phyloP scores from a whole-genome alignment of 129 eudicot species.

The Lactuca sativa region DNA sequence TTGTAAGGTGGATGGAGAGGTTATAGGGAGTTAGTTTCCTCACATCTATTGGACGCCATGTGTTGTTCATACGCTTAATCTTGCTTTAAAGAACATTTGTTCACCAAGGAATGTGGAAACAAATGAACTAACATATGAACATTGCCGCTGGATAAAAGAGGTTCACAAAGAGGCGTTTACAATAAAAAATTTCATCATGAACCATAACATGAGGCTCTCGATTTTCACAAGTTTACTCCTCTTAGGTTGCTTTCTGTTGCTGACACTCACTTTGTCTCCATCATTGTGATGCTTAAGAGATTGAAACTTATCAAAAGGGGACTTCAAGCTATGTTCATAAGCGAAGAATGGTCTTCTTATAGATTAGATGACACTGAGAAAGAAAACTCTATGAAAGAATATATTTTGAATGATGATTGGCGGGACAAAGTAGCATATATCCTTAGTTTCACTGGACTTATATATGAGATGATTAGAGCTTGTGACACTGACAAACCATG shows the following conservation, averaged over 20 bases:
- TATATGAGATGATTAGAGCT: too few species aligned
- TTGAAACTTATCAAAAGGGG: background rate
- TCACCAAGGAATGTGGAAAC: background rate
- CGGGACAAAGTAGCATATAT: too few species aligned
- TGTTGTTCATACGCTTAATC: background rate
- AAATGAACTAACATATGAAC: background rate
- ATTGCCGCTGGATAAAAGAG: background rate
- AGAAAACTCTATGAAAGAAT: too few species aligned
- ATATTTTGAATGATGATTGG: too few species aligned
- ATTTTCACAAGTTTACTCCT: too few species aligned
- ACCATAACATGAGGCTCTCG: too few species aligned
- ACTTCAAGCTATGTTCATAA: too few species aligned
- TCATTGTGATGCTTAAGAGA: background rate
- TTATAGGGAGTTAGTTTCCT: background rate
- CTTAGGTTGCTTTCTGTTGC: background rate
- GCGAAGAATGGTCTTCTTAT: background rate
- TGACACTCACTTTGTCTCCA: background rate
- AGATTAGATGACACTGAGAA: background rate
- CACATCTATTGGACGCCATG: background rate
- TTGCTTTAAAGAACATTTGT: background rate
- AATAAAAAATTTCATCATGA: too few species aligned
- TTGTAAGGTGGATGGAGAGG: too few species aligned
- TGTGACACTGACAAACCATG: too few species aligned
- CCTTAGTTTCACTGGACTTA: too few species aligned
- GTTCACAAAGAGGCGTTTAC: background rate